Conservation (phyloP, 1,284 basidiomycete species). For the Rhodotorula sp. region DNA sequence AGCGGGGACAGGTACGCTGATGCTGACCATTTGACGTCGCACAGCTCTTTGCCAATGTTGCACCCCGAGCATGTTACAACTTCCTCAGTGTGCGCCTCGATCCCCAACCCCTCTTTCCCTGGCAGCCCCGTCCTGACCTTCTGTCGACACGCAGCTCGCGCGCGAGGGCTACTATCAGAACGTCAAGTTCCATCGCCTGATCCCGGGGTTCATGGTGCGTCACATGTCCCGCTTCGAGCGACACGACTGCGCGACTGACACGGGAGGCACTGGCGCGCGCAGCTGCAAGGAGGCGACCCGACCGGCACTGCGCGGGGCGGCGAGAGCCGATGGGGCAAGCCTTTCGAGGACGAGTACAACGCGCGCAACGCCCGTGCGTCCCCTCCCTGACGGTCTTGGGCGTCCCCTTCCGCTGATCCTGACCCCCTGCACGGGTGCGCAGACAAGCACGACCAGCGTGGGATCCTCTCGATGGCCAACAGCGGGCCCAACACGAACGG, state of each 20-base stretch:
- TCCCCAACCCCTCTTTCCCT: constrained; percentile 88
- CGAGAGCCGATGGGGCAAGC: constrained; percentile 89
- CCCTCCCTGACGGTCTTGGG: too few relatives aligned
- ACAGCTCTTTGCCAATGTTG: constrained; percentile 91
- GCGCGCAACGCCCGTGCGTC: constrained; percentile 57
- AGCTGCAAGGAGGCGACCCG: constrained; percentile 44
- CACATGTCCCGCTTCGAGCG: neutral
- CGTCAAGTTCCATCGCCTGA: constrained; percentile 82
- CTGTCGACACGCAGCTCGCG: constrained; percentile 60
- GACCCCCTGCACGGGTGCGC: neutral
- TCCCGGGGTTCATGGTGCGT: constrained; percentile 86
- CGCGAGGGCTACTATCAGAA: constrained; percentile 86
- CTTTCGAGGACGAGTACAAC: constrained; percentile 90
- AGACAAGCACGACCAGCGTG: constrained; percentile 63
- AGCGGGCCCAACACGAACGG: constrained; percentile 81
- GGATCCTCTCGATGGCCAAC: constrained; percentile 86
- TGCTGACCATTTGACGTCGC: constrained; percentile 50
- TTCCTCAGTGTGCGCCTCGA: constrained; percentile 83
- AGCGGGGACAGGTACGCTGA: too few relatives aligned
- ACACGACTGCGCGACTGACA: neutral
- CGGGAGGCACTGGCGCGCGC: too few relatives aligned
- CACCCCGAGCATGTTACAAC: constrained; percentile 97
- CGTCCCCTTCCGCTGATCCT: too few relatives aligned
- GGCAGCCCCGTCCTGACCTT: constrained; percentile 53
- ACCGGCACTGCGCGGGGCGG: constrained; percentile 94